These are phyloP conservation scores for Neonectria faginata DNA, from an alignment of 2,329 filamentous ascomycete genomes.

Conservation along the genomic window DNA sequence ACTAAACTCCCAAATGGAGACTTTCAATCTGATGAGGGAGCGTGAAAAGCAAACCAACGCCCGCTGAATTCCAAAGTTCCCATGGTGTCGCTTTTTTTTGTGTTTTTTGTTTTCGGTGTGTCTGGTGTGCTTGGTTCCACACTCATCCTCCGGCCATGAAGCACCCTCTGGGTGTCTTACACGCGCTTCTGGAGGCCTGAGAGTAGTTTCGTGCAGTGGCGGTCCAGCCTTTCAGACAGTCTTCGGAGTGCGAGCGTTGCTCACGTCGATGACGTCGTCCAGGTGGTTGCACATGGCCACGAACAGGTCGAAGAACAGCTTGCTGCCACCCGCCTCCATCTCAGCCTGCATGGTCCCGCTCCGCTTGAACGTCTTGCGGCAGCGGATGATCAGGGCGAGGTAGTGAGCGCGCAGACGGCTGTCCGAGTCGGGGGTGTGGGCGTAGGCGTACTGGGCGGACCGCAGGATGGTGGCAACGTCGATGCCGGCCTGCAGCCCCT, in stretches of 20 bases:
- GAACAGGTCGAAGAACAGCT: conserved; percentile 98
- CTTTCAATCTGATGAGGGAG: conserved; percentile 65
- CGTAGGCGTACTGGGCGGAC: conserved; percentile 94
- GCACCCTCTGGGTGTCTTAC: conserved; percentile 35
- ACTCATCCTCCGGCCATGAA: conserved; percentile 40
- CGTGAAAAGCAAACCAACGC: conserved; percentile 53
- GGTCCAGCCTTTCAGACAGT: conserved; percentile 60
- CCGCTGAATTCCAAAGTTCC: conserved; percentile 40
- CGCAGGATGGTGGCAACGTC: conserved; percentile 92
- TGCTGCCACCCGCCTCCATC: conserved; percentile 91
- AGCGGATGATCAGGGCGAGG: conserved; percentile 96
- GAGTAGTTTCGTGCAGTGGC: conserved; percentile 23
- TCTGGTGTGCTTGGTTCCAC: conserved; percentile 36
- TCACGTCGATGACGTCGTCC: conserved; percentile 92
- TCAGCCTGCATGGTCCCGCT: conserved; percentile 99
- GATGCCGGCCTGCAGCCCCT: conserved; percentile 92
- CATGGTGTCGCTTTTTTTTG: conserved; percentile 41
- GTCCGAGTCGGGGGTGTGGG: conserved; percentile 93
- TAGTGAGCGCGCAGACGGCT: conserved; percentile 95
- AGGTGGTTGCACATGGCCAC: conserved; percentile 98
- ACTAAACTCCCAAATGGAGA: conserved; percentile 57
- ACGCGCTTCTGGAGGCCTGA: conserved; percentile 40
- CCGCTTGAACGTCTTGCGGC: conserved; percentile 96
- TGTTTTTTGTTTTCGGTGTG: conserved; percentile 40
- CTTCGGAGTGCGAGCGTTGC: conserved; percentile 72